Evolutionary conservation across 1,139 yeast species (phyloP).

Genomic region (Pneumocystis wakefieldiae): DNA sequence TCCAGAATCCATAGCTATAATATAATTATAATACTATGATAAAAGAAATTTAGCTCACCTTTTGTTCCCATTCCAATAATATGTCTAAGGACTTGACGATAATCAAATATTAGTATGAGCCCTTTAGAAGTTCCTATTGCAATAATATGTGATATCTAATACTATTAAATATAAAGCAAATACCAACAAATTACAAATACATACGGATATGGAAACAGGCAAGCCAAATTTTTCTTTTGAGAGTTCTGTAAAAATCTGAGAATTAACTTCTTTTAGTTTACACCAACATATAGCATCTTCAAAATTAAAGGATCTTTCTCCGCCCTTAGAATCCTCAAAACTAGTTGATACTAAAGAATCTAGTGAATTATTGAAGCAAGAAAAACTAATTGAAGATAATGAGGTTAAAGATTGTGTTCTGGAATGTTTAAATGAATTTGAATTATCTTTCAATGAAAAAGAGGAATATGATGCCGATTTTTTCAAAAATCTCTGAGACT

Average conservation of each 20-base stretch:
- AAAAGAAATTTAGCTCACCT: slow-evolving; percentile 5
- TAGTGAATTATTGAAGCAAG: background rate
- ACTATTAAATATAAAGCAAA: slow-evolving; percentile 11
- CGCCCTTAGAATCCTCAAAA: background rate
- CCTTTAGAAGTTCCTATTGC: slow-evolving; percentile 54
- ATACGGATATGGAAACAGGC: slow-evolving; percentile 10
- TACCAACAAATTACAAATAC: slow-evolving; percentile 9
- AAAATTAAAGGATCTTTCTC: background rate
- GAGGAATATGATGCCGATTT: background rate
- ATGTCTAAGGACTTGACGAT: slow-evolving; percentile 38
- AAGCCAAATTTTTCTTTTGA: slow-evolving; percentile 12
- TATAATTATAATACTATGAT: background rate
- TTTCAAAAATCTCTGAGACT: background rate
- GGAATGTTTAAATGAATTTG: background rate
- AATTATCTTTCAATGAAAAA: background rate
- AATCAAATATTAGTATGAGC: slow-evolving; percentile 44
- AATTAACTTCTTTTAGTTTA: slow-evolving; percentile 10
- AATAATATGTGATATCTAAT: slow-evolving; percentile 33
- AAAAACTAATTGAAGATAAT: background rate
- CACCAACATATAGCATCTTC: background rate
- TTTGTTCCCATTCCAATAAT: slow-evolving; percentile 26
- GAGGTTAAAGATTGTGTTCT: background rate
- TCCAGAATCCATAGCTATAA: slow-evolving; percentile 24
- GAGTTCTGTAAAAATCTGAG: slow-evolving; percentile 13
- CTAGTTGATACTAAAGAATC: background rate